These are phyloP conservation scores for Cicer cuneatum DNA, from an alignment of 306 rosid genomes.

Conservation along the genomic window DNA sequence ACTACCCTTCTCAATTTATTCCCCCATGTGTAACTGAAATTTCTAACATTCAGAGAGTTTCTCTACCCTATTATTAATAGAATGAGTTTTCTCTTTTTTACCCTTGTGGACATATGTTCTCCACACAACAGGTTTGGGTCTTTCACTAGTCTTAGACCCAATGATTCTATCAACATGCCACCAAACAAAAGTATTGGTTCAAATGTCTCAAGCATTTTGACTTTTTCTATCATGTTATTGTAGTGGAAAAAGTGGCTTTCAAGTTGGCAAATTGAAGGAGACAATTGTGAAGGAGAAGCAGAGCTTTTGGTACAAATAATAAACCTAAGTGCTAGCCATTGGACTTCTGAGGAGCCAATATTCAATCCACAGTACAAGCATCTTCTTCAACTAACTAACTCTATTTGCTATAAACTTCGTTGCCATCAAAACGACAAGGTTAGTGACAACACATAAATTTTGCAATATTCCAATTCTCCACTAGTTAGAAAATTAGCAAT, in stretches of 20 bases:
- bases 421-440: slow-evolving; percentile 64
- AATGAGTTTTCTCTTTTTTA: too few species aligned
- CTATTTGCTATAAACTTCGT: slow-evolving; percentile 58
- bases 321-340: slow-evolving; percentile 62
- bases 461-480: background rate
- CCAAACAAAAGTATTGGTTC: slow-evolving; percentile 26
- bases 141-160: too few species aligned
- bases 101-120: too few species aligned
- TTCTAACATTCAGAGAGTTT: too few species aligned
- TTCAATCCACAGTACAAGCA: slow-evolving; percentile 52
- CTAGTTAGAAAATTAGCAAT: too few species aligned
- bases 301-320: slow-evolving; percentile 69
- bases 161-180: too few species aligned
- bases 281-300: slow-evolving; percentile 64
- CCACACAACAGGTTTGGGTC: too few species aligned
- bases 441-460: slow-evolving; percentile 17
- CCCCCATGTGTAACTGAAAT: too few species aligned
- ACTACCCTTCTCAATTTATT: too few species aligned
- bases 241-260: slow-evolving; percentile 90
- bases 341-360: slow-evolving; percentile 52
- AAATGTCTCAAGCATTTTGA: background rate
- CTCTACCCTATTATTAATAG: too few species aligned
- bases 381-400: slow-evolving; percentile 65
- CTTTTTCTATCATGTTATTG: background rate
- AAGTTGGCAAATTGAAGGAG: slow-evolving; percentile 73